phyloP scores from a whole-genome alignment of 345 rosid species.

The Dipteronia dyeriana region DNA sequence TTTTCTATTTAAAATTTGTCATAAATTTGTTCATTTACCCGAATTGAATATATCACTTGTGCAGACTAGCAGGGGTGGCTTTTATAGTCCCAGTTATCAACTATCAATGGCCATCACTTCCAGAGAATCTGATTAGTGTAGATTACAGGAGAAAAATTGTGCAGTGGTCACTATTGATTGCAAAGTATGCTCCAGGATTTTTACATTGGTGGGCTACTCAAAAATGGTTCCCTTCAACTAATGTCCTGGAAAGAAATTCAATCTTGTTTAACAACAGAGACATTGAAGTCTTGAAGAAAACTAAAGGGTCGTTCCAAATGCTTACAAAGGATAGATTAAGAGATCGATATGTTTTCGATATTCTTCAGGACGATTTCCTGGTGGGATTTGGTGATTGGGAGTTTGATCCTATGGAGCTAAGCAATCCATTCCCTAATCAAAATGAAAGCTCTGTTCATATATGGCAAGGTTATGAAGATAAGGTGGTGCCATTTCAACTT shows the following conservation, averaged over 20 bases:
- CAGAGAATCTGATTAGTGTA: conserved; percentile 45
- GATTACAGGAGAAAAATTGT: conserved; percentile 64
- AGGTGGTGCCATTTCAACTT: conserved; percentile 76
- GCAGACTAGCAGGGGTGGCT: conserved; percentile 83
- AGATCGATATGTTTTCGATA: conserved; percentile 52
- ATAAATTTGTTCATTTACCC: conserved; percentile 17
- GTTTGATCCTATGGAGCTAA: conserved; percentile 67
- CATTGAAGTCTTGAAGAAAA: conserved; percentile 61
- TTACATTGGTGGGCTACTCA: conserved; percentile 81
- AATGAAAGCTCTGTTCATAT: conserved; percentile 56
- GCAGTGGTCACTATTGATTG: conserved; percentile 53
- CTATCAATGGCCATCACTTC: conserved; percentile 81
- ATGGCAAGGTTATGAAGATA: conserved; percentile 91
- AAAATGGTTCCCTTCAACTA: conserved; percentile 58
- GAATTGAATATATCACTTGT: not conserved
- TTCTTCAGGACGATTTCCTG: conserved; percentile 63
- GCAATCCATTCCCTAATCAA: conserved; percentile 44
- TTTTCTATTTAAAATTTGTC: not conserved
- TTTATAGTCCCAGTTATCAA: conserved; percentile 73
- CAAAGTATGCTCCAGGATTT: conserved; percentile 62
- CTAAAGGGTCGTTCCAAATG: conserved; percentile 82
- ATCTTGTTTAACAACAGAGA: conserved; percentile 64
- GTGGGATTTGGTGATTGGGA: conserved; percentile 75
- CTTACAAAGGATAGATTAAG: conserved; percentile 63
- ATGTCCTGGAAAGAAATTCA: conserved; percentile 57